Conservation (phyloP, 2,329 filamentous ascomycete genomes). For the Colletotrichum abscissum region DNA sequence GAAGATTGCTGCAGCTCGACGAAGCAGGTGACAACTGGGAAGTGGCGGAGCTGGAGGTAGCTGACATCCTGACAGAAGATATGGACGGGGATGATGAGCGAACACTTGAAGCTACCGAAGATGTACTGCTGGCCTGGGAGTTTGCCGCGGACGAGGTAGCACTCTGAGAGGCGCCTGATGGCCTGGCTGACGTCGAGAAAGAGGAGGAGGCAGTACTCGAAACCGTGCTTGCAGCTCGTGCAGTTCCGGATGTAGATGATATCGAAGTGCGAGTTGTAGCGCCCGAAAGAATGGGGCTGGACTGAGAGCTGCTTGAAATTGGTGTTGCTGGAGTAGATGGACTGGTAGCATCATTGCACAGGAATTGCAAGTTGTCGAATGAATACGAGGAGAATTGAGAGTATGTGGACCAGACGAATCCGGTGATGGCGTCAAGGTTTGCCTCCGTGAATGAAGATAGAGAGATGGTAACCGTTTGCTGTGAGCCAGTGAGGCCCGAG, state of each 20-base stretch:
- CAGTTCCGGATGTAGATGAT: constrained; percentile 9
- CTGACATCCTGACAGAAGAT: not conserved
- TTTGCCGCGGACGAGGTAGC: not conserved
- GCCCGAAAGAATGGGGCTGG: not conserved
- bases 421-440: constrained; percentile 22
- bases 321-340: not conserved
- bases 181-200: not conserved
- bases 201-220: not conserved
- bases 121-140: not conserved
- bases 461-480: constrained; percentile 62
- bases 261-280: not conserved
- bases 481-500: constrained; percentile 59
- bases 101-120: not conserved
- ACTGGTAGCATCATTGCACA: not conserved
- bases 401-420: constrained; percentile 30
- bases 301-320: not conserved
- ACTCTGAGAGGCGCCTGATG: not conserved
- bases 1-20: constrained; percentile 51
- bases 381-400: constrained; percentile 13
- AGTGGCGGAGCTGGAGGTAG: not conserved
- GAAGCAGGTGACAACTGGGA: constrained; percentile 25
- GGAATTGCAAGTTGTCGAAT: constrained; percentile 24
- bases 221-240: not conserved
- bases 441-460: constrained; percentile 44
- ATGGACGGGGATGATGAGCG: not conserved